Conservation (phyloP, 73 alveolate species). For the Urostyla sp. region DNA sequence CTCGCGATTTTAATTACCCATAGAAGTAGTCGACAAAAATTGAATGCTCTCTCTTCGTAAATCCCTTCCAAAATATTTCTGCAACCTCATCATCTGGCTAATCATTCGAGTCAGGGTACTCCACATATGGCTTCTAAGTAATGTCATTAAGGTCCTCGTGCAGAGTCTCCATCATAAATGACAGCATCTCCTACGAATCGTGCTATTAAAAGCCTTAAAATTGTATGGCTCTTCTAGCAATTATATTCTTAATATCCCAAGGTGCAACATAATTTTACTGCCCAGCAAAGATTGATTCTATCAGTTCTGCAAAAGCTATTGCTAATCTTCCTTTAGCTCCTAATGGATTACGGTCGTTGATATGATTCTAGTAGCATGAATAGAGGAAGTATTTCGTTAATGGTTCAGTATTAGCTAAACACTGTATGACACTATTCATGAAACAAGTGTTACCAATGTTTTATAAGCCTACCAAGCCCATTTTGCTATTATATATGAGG, state of each 20-base stretch:
- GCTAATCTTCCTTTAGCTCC: slow-evolving; percentile 74
- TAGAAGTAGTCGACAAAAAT: slow-evolving; percentile 83
- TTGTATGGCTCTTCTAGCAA: slow-evolving; percentile 66
- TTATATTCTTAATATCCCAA: slow-evolving; percentile 74
- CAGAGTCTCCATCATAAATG: slow-evolving; percentile 77
- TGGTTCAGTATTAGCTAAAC: slow-evolving; percentile 78
- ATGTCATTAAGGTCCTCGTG: slow-evolving; percentile 87
- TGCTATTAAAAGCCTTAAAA: slow-evolving; percentile 78
- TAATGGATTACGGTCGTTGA: slow-evolving; percentile 71
- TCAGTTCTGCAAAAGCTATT: slow-evolving; percentile 65
- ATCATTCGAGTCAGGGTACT: slow-evolving; percentile 64
- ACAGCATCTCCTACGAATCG: slow-evolving; percentile 83
- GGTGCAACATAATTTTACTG: slow-evolving; percentile 65
- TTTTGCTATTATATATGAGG: slow-evolving; percentile 21
- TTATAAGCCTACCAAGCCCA: slow-evolving; percentile 84
- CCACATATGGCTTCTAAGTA: slow-evolving; percentile 79
- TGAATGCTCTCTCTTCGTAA: slow-evolving; percentile 74
- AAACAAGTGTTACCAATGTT: slow-evolving; percentile 94
- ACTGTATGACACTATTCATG: slow-evolving; percentile 89
- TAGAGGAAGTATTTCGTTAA: slow-evolving; percentile 79
- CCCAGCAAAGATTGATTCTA: slow-evolving; percentile 60
- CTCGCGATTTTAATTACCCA: slow-evolving; percentile 83
- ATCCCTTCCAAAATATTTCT: slow-evolving; percentile 64
- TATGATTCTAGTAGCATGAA: slow-evolving; percentile 67
- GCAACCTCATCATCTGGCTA: slow-evolving; percentile 42